These are phyloP conservation scores for Monosporozyma servazzii DNA, from an alignment of 805 yeast species.

Conservation along the genomic window DNA sequence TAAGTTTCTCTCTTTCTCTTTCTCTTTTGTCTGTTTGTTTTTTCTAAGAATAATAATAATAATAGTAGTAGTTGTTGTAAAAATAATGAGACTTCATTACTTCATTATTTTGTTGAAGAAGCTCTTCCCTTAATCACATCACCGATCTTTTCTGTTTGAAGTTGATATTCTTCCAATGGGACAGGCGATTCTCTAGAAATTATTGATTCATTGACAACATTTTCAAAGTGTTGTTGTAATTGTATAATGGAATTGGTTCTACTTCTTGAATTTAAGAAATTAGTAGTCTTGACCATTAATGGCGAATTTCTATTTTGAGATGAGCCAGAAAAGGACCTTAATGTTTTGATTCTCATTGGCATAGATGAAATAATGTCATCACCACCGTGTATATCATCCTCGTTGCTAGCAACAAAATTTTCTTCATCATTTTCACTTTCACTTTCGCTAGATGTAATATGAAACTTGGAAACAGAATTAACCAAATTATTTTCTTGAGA, in stretches of 20 bases:
- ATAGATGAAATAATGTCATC: constrained; percentile 1
- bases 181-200: not conserved
- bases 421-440: constrained; percentile 22
- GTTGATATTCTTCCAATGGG: constrained; percentile 2
- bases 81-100: not conserved
- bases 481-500: not conserved
- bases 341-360: constrained; percentile 7
- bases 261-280: not conserved
- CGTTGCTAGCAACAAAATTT: not conserved
- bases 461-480: constrained; percentile 10
- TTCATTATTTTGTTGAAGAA: constrained; percentile 4
- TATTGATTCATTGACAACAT: not conserved
- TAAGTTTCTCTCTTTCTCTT: not conserved
- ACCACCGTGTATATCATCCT: not conserved
- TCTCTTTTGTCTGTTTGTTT: not conserved
- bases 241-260: not conserved
- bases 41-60: not conserved
- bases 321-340: constrained; percentile 15
- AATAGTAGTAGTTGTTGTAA: not conserved
- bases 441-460: constrained; percentile 24
- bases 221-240: not conserved
- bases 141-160: constrained; percentile 21
- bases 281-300: not conserved
- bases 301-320: not conserved
- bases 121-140: constrained; percentile 18